Evolutionary conservation across 78 protist species (phyloP).

Genomic region (Creolimax fragrantissima): DNA sequence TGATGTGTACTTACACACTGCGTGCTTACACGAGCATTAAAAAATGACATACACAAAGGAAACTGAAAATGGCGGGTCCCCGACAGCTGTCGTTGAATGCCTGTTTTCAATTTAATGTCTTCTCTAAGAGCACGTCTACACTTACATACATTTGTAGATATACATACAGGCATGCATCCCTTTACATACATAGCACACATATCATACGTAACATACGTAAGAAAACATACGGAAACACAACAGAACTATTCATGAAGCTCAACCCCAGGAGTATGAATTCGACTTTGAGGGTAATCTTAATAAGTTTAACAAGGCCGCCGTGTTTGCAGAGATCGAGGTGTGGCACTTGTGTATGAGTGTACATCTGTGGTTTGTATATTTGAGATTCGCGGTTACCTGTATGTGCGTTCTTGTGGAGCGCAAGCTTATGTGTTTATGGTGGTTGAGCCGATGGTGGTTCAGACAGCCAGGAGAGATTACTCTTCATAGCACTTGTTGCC

Average conservation of each 20-base stretch:
- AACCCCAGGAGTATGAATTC: background rate
- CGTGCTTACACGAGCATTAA: too few species aligned
- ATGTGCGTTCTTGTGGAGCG: background rate
- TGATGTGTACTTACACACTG: too few species aligned
- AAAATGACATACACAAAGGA: too few species aligned
- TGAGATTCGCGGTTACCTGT: background rate
- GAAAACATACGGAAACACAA: background rate
- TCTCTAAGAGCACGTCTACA: background rate
- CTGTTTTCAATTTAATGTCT: background rate
- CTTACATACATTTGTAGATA: background rate
- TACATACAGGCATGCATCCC: background rate
- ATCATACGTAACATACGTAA: too few species aligned
- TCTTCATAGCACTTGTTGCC: too few species aligned
- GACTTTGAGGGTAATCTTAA: background rate
- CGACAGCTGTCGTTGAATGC: too few species aligned
- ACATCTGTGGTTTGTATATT: background rate
- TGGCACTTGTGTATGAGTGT: too few species aligned
- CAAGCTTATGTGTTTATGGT: background rate
- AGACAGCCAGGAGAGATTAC: too few species aligned
- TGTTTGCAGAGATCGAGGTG: constrained; percentile 9
- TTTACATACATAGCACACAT: background rate
- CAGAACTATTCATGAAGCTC: background rate
- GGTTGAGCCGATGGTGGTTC: background rate
- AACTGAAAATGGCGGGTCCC: too few species aligned
- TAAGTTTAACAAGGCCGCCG: background rate